phyloP scores from a whole-genome alignment of 2,329 filamentous ascomycete species.

The Dothiorella sarmentorum region DNA sequence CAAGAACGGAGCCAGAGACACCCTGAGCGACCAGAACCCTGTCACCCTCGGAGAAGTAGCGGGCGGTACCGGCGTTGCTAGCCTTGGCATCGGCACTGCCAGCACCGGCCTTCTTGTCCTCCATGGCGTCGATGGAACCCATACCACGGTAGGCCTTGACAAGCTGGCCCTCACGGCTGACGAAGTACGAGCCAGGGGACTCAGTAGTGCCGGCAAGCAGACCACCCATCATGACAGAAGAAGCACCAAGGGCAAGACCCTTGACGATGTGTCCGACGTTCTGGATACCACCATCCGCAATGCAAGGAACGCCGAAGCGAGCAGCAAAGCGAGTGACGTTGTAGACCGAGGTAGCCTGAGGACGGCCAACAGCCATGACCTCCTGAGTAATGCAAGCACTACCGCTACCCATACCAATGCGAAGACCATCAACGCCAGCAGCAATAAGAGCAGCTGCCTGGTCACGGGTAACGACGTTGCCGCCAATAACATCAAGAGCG shows the following conservation, averaged over 20 bases:
- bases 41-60: constrained; percentile 98
- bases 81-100: constrained; percentile 66
- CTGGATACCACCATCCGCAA: constrained; percentile 95
- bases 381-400: constrained; percentile 99
- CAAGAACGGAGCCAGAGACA: constrained; percentile 81
- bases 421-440: constrained; percentile 90
- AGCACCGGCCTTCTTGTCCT: constrained; percentile 90
- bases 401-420: constrained; percentile 98
- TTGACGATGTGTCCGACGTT: constrained; percentile 99
- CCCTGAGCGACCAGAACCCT: constrained; percentile 93
- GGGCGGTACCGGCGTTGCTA: constrained; percentile 90
- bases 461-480: constrained; percentile 96
- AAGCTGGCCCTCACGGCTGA: constrained; percentile 93
- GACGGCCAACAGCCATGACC: constrained; percentile 97
- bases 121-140: constrained; percentile 99
- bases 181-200: constrained; percentile 93
- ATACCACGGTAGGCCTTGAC: constrained; percentile 99
- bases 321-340: constrained; percentile 86
- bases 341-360: constrained; percentile 90
- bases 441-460: constrained; percentile 90
- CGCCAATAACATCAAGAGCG: constrained; percentile 87
- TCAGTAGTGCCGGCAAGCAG: constrained; percentile 95
- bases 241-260: constrained; percentile 88
- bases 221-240: constrained; percentile 99
- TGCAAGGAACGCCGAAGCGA: constrained; percentile 93